phyloP scores from a whole-genome alignment of 108 stramenopile species.

The Nitzschia putrida region DNA sequence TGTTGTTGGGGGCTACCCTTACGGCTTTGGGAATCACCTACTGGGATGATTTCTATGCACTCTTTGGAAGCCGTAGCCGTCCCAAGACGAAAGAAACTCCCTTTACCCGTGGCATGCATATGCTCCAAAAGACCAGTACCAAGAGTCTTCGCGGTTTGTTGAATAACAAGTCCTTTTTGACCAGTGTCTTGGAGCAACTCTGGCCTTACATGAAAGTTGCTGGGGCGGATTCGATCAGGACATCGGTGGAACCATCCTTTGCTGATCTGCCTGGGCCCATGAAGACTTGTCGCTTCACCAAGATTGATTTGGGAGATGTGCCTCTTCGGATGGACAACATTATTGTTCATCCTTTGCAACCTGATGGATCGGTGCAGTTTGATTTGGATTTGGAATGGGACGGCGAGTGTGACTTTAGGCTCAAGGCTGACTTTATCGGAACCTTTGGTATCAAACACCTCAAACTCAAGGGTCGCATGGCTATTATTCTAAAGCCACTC shows the following conservation, averaged over 20 bases:
- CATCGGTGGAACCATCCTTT: conserved; percentile 58
- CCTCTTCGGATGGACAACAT: conserved; percentile 63
- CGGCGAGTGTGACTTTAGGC: conserved; percentile 57
- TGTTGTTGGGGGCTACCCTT: neutral
- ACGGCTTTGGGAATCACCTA: neutral
- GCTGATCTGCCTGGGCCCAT: conserved; percentile 50
- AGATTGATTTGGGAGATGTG: conserved; percentile 67
- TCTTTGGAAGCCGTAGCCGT: neutral
- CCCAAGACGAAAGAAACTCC: neutral
- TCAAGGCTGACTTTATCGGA: conserved; percentile 50
- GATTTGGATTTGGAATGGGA: conserved; percentile 69
- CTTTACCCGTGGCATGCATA: neutral
- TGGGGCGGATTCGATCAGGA: conserved; percentile 42
- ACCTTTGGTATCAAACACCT: conserved; percentile 58
- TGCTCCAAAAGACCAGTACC: neutral
- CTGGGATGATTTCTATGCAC: neutral
- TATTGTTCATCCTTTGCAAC: conserved; percentile 43
- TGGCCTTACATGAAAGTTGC: conserved; percentile 62
- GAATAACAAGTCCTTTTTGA: conserved; percentile 26
- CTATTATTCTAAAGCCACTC: conserved; percentile 51
- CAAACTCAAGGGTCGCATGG: conserved; percentile 62
- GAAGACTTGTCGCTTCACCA: conserved; percentile 52
- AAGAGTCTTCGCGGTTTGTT: conserved; percentile 1
- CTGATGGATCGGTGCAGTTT: conserved; percentile 38
- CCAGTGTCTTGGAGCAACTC: conserved; percentile 49